phyloP scores from a whole-genome alignment of 176 grass and related monocot genomes.

The Carex pumila region DNA sequence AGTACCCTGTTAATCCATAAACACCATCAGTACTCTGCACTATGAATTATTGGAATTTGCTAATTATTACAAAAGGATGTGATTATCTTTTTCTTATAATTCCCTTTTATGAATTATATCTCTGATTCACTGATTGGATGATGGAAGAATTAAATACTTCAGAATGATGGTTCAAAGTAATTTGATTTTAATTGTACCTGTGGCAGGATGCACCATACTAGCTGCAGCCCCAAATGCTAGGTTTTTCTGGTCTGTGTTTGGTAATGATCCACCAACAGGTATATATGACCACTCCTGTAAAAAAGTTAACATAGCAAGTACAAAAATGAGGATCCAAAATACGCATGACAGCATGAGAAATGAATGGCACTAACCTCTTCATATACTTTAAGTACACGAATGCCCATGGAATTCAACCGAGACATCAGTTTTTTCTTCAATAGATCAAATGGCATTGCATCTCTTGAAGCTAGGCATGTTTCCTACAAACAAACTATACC shows the following conservation, averaged over 20 bases:
- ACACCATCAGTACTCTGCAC: not conserved
- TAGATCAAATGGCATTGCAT: slow-evolving; percentile 94
- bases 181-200: slow-evolving; percentile 37
- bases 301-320: slow-evolving; percentile 22
- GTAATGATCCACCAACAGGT: slow-evolving; percentile 95
- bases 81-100: not conserved
- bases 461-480: slow-evolving; percentile 96
- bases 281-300: slow-evolving; percentile 94
- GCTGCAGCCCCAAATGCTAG: slow-evolving; percentile 99
- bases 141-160: not conserved
- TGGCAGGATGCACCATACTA: slow-evolving; percentile 99
- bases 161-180: not conserved
- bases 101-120: not conserved
- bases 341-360: not conserved
- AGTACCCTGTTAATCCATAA: slow-evolving; percentile 63
- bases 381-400: slow-evolving; percentile 66
- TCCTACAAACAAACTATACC: slow-evolving; percentile 44
- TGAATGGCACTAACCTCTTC: slow-evolving; percentile 53
- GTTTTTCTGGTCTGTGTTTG: slow-evolving; percentile 93
- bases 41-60: not conserved
- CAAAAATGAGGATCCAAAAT: not conserved
- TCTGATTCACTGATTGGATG: not conserved
- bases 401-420: slow-evolving; percentile 71
- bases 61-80: not conserved
- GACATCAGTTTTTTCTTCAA: slow-evolving; percentile 92